Evolutionary conservation across 129 eudicot species (phyloP).

Genomic region (Solidago caesia): DNA sequence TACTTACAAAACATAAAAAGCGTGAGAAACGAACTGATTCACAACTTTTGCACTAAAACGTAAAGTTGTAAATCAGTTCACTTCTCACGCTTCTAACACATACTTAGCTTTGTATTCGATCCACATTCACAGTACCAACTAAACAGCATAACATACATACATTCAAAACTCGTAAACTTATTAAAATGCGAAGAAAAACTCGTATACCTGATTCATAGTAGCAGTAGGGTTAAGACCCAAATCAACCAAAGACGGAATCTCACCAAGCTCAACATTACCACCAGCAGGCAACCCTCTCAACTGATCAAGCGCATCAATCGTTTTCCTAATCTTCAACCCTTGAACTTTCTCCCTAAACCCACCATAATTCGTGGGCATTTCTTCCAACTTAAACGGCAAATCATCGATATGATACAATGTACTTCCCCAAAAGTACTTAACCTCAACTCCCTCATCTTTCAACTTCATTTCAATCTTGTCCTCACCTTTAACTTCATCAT

Average conservation of each 20-base stretch:
- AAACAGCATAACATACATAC: neutral
- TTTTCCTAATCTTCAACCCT: constrained; percentile 77
- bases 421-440: constrained; percentile 95
- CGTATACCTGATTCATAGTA: constrained; percentile 60
- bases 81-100: too few species aligned
- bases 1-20: too few species aligned
- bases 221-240: constrained; percentile 82
- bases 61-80: too few species aligned
- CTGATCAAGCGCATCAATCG: constrained; percentile 68
- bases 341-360: constrained; percentile 93
- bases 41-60: too few species aligned
- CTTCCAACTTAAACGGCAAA: constrained; percentile 73
- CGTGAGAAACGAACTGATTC: too few species aligned
- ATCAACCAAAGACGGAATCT: constrained; percentile 80
- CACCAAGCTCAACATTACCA: constrained; percentile 83
- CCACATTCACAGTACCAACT: neutral
- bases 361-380: constrained; percentile 87
- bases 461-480: constrained; percentile 55
- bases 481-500: constrained; percentile 85
- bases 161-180: neutral
- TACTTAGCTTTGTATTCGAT: too few species aligned
- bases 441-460: constrained; percentile 87
- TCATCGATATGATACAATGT: constrained; percentile 93
- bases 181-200: neutral
- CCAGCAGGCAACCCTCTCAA: constrained; percentile 75